Conservation (phyloP, 2,329 filamentous ascomycete genomes). For the Colletotrichum paranaense region DNA sequence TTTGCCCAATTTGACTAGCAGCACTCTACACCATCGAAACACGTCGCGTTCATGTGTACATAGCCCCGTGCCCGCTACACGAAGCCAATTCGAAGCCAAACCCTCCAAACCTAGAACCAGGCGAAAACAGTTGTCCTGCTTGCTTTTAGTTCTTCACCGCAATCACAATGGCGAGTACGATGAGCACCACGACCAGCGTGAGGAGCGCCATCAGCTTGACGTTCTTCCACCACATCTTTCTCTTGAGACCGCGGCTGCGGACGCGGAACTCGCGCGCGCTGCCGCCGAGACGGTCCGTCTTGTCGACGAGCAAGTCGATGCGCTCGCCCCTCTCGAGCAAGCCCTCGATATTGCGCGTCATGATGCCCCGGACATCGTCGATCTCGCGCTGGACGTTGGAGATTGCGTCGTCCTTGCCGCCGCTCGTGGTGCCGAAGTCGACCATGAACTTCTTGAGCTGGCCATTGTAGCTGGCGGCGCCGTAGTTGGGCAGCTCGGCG, state of each 20-base stretch:
- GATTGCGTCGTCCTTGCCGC: conserved; percentile 83
- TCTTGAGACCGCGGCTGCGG: conserved; percentile 84
- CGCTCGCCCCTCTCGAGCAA: conserved; percentile 91
- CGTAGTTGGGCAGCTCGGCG: conserved; percentile 84
- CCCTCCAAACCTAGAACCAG: neutral
- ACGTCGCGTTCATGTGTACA: neutral
- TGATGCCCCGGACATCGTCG: conserved; percentile 90
- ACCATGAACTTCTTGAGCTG: conserved; percentile 83
- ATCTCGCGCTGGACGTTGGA: conserved; percentile 88
- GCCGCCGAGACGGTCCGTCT: conserved; percentile 91
- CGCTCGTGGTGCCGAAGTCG: conserved; percentile 83
- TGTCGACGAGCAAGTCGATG: conserved; percentile 93
- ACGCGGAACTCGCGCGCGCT: conserved; percentile 92
- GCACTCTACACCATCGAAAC: conserved; percentile 22
- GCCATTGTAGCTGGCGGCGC: conserved; percentile 87
- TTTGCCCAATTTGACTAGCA: conserved; percentile 30
- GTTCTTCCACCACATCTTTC: conserved; percentile 99
- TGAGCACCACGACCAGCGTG: conserved; percentile 72
- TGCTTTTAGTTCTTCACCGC: conserved; percentile 57
- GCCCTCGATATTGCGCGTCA: conserved; percentile 95
- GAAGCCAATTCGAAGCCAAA: neutral
- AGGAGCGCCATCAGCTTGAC: conserved; percentile 90
- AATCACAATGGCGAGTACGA: conserved; percentile 66
- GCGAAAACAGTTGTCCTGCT: neutral
- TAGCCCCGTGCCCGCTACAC: neutral